Conservation (phyloP, 202 grass and related monocot species). For the Digitaria exilis region DNA sequence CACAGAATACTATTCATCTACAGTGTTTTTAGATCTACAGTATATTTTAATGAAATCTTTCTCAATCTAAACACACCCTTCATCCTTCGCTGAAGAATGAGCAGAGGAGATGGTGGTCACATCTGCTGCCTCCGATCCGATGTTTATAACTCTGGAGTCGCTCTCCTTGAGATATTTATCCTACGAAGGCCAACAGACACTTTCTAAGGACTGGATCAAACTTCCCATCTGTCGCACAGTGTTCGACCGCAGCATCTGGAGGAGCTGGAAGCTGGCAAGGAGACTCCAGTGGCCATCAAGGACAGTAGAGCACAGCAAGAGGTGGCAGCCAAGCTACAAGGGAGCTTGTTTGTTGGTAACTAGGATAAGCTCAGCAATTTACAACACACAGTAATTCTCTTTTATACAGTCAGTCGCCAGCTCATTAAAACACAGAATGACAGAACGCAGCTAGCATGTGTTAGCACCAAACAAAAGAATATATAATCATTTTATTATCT, state of each 20-base stretch:
- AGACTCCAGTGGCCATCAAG: not conserved
- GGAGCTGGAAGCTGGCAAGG: not conserved
- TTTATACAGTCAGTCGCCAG: not conserved
- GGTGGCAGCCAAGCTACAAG: too few relatives aligned
- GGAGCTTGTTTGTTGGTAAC: not conserved
- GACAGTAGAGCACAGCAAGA: not conserved
- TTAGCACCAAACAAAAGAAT: not conserved
- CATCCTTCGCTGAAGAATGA: not conserved
- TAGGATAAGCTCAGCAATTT: not conserved
- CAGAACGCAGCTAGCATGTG: not conserved
- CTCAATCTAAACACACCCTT: too few relatives aligned
- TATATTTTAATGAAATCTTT: too few relatives aligned
- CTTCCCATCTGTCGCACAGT: not conserved
- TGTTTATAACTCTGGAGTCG: constrained; percentile 29
- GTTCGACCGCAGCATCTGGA: not conserved
- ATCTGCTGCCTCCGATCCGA: not conserved
- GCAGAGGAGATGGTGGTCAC: not conserved
- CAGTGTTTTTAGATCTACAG: too few relatives aligned
- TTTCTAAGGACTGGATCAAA: constrained; percentile 37
- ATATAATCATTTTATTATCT: constrained; percentile 22
- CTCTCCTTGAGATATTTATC: constrained; percentile 31
- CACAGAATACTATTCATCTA: too few relatives aligned
- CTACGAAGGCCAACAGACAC: constrained; percentile 14
- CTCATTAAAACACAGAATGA: not conserved
- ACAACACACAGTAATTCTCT: not conserved